Evolutionary conservation across 2,329 filamentous ascomycete species (phyloP).

Genomic region (Claviceps purpurea): DNA sequence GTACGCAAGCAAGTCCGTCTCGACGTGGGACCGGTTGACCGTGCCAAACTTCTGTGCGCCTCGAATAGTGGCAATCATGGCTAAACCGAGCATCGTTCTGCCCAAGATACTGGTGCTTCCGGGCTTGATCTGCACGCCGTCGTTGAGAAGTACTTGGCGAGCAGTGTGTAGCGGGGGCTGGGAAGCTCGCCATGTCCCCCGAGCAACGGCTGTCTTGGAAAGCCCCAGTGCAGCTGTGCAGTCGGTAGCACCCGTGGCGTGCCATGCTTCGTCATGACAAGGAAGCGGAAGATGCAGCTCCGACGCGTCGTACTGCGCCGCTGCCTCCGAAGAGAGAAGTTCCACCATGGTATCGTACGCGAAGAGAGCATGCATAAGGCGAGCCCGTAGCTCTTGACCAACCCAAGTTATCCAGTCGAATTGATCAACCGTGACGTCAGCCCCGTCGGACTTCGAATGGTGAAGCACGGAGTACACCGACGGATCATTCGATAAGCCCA

Average conservation of each 20-base stretch:
- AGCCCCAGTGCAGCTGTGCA: conserved; percentile 55
- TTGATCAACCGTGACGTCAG: conserved; percentile 15
- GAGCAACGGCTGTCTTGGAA: conserved; percentile 49
- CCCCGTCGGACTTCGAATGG: conserved; percentile 43
- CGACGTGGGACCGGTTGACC: background rate
- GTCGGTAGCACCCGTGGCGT: conserved; percentile 42
- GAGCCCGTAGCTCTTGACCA: conserved; percentile 55
- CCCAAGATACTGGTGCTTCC: conserved; percentile 1
- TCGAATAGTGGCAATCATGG: conserved; percentile 48
- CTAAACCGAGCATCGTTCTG: conserved; percentile 15
- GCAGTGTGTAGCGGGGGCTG: conserved; percentile 49
- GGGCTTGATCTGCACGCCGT: conserved; percentile 13
- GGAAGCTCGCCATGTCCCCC: conserved; percentile 29
- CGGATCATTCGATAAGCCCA: conserved; percentile 32
- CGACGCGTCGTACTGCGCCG: conserved; percentile 47
- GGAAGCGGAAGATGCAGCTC: conserved; percentile 58
- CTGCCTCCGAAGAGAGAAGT: conserved; percentile 56
- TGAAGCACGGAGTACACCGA: conserved; percentile 37
- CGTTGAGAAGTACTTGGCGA: conserved; percentile 46
- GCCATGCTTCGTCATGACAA: conserved; percentile 61
- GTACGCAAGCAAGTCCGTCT: conserved; percentile 22
- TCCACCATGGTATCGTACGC: conserved; percentile 51
- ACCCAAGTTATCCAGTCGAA: conserved; percentile 52
- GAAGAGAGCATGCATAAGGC: conserved; percentile 52
- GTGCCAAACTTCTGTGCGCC: conserved; percentile 19